Base-by-base conservation (phyloP, 2,329 filamentous ascomycete genomes). In the Alternaria burnsii region DNA sequence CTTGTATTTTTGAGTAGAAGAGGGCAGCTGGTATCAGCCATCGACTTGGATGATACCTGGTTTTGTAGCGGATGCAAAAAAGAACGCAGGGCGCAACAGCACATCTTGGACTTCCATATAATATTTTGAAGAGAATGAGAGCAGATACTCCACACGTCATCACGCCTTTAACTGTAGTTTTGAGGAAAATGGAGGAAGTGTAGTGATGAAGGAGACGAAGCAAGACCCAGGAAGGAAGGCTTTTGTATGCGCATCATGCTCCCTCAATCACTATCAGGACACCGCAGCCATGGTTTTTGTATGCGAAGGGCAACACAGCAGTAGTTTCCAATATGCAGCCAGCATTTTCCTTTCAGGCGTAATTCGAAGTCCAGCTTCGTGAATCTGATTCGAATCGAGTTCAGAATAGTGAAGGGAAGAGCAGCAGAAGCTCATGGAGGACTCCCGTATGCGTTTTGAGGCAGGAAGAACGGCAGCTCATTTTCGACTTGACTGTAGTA, bases 301-400 rank as follows among this genome's bases (percentile, higher is more conserved):
- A 1, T 36, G 14, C 6, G 1, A 6, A 7, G 7, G 5, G 7
- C 16, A n/a, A 9, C 34, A 9, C 14, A n/a, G 34, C 16, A 10
- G 34, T n/a, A 3, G 5, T 1, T 3, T 16, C 3, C 14, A 1
- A n/a, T 38, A 1, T 7, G 3, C 14, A 5, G 1, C 34, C 5
- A 5, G 8, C 1, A n/a, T 3, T 0, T n/a, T 0, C 1, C 16
- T n/a, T 38, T 38, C 9, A 5, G 2, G 14, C n/a, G 7, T 9
- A n/a, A 38, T n/a, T 9, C 14, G n/a, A 0, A 6, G 16, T 0
- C 0, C 0, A 8, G 6, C 2, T 38, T 1, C 6, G 6, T n/a
- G 34, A n/a, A 6, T 38, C 14, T 9, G 8, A 16, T 16, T 7
- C 14, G 34, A 38, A 0, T 38, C 4, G 16, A 1, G 16, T n/a